A percentile compares a stretch with the other conserved stretches of the same genome.
These are phyloP conservation scores for Uromyces viciae-fabae DNA, from an alignment of 1,284 basidiomycete species.

Conservation along the genomic window DNA sequence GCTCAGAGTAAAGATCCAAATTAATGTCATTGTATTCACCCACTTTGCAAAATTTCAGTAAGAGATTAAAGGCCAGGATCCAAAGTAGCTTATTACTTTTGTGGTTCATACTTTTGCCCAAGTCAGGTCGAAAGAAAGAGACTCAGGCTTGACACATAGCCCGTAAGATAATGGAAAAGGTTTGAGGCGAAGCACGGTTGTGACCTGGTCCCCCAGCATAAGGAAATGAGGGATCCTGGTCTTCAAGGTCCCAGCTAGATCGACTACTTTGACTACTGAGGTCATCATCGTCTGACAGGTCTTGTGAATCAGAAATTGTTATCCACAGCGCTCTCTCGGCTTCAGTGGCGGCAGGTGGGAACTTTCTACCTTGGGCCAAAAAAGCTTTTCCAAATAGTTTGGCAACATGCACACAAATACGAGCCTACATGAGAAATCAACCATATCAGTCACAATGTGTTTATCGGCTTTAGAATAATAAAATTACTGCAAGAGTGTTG, in stretches of 20 bases:
- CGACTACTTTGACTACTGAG: too few species aligned
- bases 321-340: not conserved
- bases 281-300: too few species aligned
- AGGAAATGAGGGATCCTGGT: not conserved
- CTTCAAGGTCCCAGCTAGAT: not conserved
- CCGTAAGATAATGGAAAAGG: not conserved
- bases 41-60: not conserved
- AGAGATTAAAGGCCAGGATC: constrained; percentile 2
- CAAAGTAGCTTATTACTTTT: constrained; percentile 4
- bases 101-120: not conserved
- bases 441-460: too few species aligned
- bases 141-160: constrained; percentile 1
- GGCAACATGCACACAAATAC: too few species aligned
- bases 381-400: too few species aligned
- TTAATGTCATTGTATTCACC: constrained; percentile 3
- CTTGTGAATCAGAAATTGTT: not conserved
- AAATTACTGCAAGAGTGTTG: too few species aligned
- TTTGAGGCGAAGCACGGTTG: not conserved
- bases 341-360: constrained; percentile 5
- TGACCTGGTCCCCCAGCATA: constrained; percentile 19
- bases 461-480: too few species aligned
- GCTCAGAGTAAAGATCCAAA: not conserved
- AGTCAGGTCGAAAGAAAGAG: constrained; percentile 2
- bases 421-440: too few species aligned
- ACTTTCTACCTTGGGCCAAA: too few species aligned